Evolutionary conservation across 2,329 filamentous ascomycete genomes (phyloP).

Genomic region (Penicillium sp.): DNA sequence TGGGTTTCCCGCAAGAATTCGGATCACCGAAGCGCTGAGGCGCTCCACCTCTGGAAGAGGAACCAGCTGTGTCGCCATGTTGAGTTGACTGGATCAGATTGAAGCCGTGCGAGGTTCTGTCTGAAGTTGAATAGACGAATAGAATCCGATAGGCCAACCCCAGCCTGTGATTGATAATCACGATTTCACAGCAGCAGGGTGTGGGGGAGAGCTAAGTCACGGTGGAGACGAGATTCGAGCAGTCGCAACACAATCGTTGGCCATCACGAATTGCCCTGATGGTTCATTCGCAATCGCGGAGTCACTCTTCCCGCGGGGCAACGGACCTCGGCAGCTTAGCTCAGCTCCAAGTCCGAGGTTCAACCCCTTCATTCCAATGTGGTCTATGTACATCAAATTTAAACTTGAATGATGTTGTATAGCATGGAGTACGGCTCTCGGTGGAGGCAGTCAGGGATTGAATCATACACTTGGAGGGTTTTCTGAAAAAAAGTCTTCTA

Average conservation of each 20-base stretch:
- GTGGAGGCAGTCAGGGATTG: not conserved
- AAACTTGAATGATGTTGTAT: no score
- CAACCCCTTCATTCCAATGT: no score
- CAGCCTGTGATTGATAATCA: constrained; percentile 5
- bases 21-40: constrained; percentile 75
- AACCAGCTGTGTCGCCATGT: constrained; percentile 66
- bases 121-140: not conserved
- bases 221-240: not conserved
- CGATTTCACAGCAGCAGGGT: not conserved
- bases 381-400: no score
- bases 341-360: constrained; percentile 20
- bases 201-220: not conserved
- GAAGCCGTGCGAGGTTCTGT: not conserved
- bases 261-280: not conserved
- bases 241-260: no score
- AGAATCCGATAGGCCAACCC: constrained; percentile 3
- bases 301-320: not conserved
- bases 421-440: no score
- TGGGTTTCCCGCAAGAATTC: constrained; percentile 89
- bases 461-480: no score
- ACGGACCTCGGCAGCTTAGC: constrained; percentile 28
- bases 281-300: constrained; percentile 9
- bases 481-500: no score
- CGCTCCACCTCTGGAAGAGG: constrained; percentile 74
- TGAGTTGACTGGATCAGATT: not conserved